A percentile compares a stretch with the other conserved stretches of the same genome.
These are phyloP conservation scores for Nectriaceae sp. DNA, from an alignment of 2,329 filamentous ascomycete genomes.

Conservation along the genomic window DNA sequence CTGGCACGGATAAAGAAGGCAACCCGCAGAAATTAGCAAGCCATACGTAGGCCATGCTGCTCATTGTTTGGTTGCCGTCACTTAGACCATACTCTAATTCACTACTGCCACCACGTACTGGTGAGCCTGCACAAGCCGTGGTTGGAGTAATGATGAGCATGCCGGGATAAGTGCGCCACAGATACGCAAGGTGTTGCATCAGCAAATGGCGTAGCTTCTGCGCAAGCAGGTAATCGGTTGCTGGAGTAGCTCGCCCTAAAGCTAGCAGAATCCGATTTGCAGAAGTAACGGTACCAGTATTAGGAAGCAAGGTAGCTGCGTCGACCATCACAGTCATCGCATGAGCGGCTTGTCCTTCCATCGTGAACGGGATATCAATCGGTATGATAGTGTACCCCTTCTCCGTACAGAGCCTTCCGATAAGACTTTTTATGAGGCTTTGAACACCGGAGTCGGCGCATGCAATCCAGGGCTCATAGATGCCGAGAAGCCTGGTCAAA, in stretches of 20 bases:
- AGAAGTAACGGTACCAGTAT: conserved; percentile 54
- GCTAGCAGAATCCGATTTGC: conserved; percentile 68
- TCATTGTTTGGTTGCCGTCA: conserved; percentile 48
- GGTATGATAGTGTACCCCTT: conserved; percentile 56
- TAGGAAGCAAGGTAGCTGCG: conserved; percentile 45
- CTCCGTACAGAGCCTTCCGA: conserved; percentile 55
- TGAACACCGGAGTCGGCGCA: conserved; percentile 44
- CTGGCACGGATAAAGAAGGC: conserved; percentile 47
- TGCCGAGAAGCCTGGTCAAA: conserved; percentile 56
- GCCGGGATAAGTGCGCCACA: conserved; percentile 67
- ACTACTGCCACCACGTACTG: conserved; percentile 34
- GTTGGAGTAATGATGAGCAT: conserved; percentile 74
- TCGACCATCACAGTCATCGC: conserved; percentile 74
- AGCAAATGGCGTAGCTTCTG: conserved; percentile 70
- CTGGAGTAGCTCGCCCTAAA: conserved; percentile 61
- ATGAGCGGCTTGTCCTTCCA: conserved; percentile 71
- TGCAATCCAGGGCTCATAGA: conserved; percentile 65
- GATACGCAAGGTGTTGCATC: conserved; percentile 69
- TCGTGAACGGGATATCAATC: conserved; percentile 58
- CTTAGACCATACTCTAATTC: conserved; percentile 45
- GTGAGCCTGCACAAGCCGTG: conserved; percentile 52
- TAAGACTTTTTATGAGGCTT: conserved; percentile 40
- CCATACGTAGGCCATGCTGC: conserved; percentile 53
- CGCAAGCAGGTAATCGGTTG: conserved; percentile 67
- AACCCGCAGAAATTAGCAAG: conserved; percentile 53